These are phyloP conservation scores for Neopestalotiopsis rosae DNA, from an alignment of 2,329 filamentous ascomycete species.

Conservation along the genomic window DNA sequence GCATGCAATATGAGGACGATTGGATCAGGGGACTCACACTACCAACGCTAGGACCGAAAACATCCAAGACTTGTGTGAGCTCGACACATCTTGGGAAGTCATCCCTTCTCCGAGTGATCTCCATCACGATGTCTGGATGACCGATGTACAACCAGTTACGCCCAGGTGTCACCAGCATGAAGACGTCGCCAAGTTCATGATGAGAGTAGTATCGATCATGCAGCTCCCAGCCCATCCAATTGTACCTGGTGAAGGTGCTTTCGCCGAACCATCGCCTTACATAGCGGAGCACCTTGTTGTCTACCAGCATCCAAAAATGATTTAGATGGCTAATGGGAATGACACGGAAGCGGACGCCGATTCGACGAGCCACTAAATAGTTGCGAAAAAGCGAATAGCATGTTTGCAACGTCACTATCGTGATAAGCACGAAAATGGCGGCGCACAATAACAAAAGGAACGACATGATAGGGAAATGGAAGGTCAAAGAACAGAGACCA, in stretches of 20 bases:
- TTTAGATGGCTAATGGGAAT: slow-evolving; percentile 38
- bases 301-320: slow-evolving; percentile 36
- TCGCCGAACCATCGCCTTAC: slow-evolving; percentile 31
- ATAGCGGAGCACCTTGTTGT: slow-evolving; percentile 28
- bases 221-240: slow-evolving; percentile 36
- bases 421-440: not conserved
- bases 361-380: not conserved
- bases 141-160: slow-evolving; percentile 25
- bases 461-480: not conserved
- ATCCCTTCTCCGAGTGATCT: slow-evolving; percentile 20
- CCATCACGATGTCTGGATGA: slow-evolving; percentile 21
- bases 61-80: not conserved
- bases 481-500: not conserved
- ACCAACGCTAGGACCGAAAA: not conserved
- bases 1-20: not conserved
- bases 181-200: slow-evolving; percentile 32
- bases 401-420: not conserved
- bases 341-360: slow-evolving; percentile 34
- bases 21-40: not conserved
- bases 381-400: not conserved
- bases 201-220: slow-evolving; percentile 30
- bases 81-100: slow-evolving; percentile 21
- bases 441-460: too few species aligned
- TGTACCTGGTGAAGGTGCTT: slow-evolving; percentile 38
- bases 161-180: slow-evolving; percentile 23